Base-by-base conservation (phyloP, 352 stramenopile species). In the Globisporangium cystogenes region DNA sequence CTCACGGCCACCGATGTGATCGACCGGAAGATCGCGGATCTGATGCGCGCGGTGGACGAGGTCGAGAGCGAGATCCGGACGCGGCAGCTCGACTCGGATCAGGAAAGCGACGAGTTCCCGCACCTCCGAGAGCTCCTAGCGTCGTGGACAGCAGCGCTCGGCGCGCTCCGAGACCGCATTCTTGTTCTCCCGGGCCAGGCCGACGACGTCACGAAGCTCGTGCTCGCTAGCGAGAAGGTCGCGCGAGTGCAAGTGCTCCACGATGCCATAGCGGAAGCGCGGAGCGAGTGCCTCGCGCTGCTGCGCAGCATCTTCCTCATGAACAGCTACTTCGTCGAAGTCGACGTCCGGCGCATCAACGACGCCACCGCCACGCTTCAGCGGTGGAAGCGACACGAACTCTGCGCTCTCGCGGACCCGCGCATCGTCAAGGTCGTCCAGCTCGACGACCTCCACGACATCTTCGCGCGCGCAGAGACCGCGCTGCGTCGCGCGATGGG, bases 301-400 rank as follows among this genome's bases (percentile, higher is more conserved):
- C 47, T 74, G 14, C 64, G 64, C 7, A 64, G 58, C 27, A 77
- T 87, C 39, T 55, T 76, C 23, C 40, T 82, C n/a, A 76, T 81
- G 50, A 80, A 86, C 57, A 69, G 59, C 31, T 72, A 73, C 31
- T 90, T 87, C 33, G 48, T 84, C 11, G 68, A 81, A n/a, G 52
- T 82, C 7, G 76, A 90, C 36, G 72, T 79, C 4, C 29, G 50
- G 11, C 65, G 73, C 5, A 55, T 90, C 36, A 87, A 87, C 40
- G 42, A 36, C 18, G 70, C 68, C 1, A 72, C 50, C 23, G 29
- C 50, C 14, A 56, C 33, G 5, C 76, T 74, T 27, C 24, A 20
- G 1, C 64, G 59, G 18, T 82, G 60, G 72, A 74, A 72, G 33
- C 26, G 49, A 0, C 53, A 76, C 21, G 65, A 76, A 16, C 29